Percentiles rank a stretch among this genome's conserved stretches.
phyloP scores from a whole-genome alignment of 495 filamentous ascomycete species.

The Lophiotrema nucula region DNA sequence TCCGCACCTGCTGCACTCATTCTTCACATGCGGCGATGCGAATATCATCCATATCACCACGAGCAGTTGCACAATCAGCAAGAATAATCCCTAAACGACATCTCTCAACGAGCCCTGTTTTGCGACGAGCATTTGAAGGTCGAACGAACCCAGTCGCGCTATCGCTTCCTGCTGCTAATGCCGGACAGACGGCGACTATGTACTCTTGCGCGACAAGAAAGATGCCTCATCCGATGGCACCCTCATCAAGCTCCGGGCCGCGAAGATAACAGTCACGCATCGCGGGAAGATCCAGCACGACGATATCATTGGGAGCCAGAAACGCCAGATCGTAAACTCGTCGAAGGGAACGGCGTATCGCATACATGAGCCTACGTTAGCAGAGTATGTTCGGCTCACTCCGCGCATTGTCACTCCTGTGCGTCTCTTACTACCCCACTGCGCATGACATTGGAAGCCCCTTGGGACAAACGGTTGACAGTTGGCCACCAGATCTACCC shows the following conservation, averaged over 20 bases:
- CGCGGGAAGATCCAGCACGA: slow-evolving; percentile 55
- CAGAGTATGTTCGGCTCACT: slow-evolving; percentile 65
- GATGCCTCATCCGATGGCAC: slow-evolving; percentile 39
- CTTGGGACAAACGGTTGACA: not conserved
- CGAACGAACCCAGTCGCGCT: no score
- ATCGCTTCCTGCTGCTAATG: no score
- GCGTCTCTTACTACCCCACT: slow-evolving; percentile 34
- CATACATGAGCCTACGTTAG: slow-evolving; percentile 62
- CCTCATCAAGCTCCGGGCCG: slow-evolving; percentile 47
- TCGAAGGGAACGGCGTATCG: slow-evolving; percentile 51
- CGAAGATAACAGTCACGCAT: slow-evolving; percentile 48
- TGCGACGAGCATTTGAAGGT: no score
- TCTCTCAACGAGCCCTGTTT: no score
- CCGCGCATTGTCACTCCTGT: slow-evolving; percentile 71
- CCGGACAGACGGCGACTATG: slow-evolving; percentile 56
- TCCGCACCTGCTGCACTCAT: no score
- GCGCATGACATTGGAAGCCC: not conserved
- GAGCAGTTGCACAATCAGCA: no score
- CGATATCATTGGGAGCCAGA: slow-evolving; percentile 62
- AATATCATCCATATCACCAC: not conserved
- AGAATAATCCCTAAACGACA: no score
- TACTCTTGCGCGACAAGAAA: slow-evolving; percentile 52
- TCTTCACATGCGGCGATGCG: slow-evolving; percentile 20
- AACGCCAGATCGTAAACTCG: slow-evolving; percentile 55
- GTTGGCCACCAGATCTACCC: slow-evolving; percentile 62